Evolutionary conservation across 352 stramenopile genomes (phyloP).

Genomic region (Pythium graminicola): DNA sequence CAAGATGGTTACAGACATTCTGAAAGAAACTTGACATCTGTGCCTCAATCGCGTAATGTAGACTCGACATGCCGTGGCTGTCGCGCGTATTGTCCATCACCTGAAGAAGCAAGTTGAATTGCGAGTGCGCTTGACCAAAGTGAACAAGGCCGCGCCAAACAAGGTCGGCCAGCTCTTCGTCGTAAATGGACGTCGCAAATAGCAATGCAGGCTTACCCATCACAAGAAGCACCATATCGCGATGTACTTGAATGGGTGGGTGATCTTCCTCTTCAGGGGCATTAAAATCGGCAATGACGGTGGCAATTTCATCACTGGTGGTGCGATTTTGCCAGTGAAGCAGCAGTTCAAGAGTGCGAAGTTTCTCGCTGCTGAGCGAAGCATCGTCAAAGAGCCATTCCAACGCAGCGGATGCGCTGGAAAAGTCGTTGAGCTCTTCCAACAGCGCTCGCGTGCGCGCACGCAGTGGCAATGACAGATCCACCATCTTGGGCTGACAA

Average conservation of each 20-base stretch:
- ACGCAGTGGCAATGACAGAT: not conserved
- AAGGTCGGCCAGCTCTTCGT: conserved; percentile 64
- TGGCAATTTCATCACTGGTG: conserved; percentile 1
- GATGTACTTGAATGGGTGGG: not conserved
- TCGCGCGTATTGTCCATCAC: conserved; percentile 66
- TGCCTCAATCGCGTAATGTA: conserved; percentile 74
- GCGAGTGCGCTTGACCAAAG: conserved; percentile 32
- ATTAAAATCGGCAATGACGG: conserved; percentile 35
- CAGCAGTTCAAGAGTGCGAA: conserved; percentile 10
- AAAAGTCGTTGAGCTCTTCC: conserved; percentile 53
- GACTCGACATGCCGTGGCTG: conserved; percentile 53
- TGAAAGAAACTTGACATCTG: conserved; percentile 54
- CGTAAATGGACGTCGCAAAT: conserved; percentile 80
- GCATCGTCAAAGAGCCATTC: conserved; percentile 40
- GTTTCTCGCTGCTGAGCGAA: conserved; percentile 7
- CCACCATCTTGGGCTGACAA: not conserved
- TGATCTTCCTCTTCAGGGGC: conserved; percentile 4
- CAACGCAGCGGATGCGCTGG: conserved; percentile 39
- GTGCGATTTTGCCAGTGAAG: conserved; percentile 20
- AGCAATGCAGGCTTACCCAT: conserved; percentile 75
- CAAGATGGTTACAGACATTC: conserved; percentile 24
- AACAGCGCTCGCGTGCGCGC: conserved; percentile 33
- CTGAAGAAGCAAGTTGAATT: conserved; percentile 49
- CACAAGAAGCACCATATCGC: conserved; percentile 39
- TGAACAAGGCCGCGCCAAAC: conserved; percentile 52